Evolutionary conservation across 2,329 filamentous ascomycete species (phyloP).

Genomic region (Aschersonia sp.): DNA sequence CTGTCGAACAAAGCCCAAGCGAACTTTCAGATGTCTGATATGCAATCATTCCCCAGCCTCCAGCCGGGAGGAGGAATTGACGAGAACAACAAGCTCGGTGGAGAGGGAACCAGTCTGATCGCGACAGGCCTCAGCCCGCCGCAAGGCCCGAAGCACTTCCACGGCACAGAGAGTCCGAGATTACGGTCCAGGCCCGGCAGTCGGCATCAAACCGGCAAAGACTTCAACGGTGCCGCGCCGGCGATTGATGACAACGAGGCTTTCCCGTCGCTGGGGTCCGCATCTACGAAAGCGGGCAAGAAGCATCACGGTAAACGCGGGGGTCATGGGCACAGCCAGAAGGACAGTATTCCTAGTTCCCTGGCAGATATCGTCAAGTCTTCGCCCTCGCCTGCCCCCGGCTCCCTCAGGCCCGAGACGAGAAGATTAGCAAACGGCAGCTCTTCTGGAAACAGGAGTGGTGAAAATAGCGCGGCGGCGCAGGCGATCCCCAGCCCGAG

Average conservation of each 20-base stretch:
- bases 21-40: constrained; percentile 68
- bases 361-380: constrained; percentile 91
- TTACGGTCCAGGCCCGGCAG: constrained; percentile 74
- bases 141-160: constrained; percentile 53
- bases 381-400: constrained; percentile 69
- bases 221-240: constrained; percentile 51
- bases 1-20: constrained; percentile 45
- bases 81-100: constrained; percentile 36
- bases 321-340: constrained; percentile 58
- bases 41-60: constrained; percentile 71
- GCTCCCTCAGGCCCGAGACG: constrained; percentile 40
- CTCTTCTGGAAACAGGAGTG: constrained; percentile 19
- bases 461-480: constrained; percentile 68
- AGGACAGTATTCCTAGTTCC: constrained; percentile 59
- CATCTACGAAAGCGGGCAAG: constrained; percentile 60
- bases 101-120: constrained; percentile 31
- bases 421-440: constrained; percentile 17
- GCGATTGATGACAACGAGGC: constrained; percentile 89
- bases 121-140: constrained; percentile 48
- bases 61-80: constrained; percentile 42
- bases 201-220: constrained; percentile 44
- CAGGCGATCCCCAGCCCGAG: constrained; percentile 77
- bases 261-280: constrained; percentile 78
- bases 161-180: constrained; percentile 46
- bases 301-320: constrained; percentile 89